These are phyloP conservation scores for Edaphochlamys debaryana DNA, from an alignment of 139 green algal genomes.

Conservation along the genomic window DNA sequence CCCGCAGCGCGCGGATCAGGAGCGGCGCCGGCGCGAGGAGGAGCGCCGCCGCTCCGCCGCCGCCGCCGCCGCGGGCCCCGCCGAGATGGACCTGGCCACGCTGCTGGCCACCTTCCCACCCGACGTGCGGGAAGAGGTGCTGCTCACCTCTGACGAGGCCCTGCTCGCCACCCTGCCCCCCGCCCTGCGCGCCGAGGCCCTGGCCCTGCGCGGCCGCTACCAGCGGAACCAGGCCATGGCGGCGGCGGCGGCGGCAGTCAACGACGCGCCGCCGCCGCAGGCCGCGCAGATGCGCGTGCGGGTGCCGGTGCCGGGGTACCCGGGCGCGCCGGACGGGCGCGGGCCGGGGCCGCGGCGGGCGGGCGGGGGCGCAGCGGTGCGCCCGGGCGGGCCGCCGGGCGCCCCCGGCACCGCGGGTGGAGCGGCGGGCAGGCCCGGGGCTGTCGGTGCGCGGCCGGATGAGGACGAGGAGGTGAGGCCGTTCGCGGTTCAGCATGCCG, in stretches of 20 bases:
- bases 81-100: conserved; percentile 86
- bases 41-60: conserved; percentile 10
- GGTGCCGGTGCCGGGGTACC: neutral
- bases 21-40: conserved; percentile 15
- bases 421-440: neutral
- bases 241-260: neutral
- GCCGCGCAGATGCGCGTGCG: neutral
- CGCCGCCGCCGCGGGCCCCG: conserved; percentile 20
- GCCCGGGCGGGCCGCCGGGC: neutral
- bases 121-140: conserved; percentile 88
- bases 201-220: conserved; percentile 59
- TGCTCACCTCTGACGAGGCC: conserved; percentile 74
- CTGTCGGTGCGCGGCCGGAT: neutral
- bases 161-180: conserved; percentile 85
- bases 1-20: conserved; percentile 19
- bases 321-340: neutral
- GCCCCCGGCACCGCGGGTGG: neutral
- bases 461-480: conserved; percentile 11
- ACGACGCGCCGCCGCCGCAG: neutral
- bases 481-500: too few relatives aligned
- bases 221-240: conserved; percentile 16
- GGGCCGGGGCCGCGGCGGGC: too few relatives aligned
- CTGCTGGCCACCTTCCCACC: conserved; percentile 89
- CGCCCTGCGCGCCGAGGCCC: conserved; percentile 82
- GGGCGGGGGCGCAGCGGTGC: neutral